Percentiles rank a stretch among this genome's conserved stretches.
These are phyloP conservation scores for Xylaria sp. DNA, from an alignment of 2,329 filamentous ascomycete genomes.

Conservation along the genomic window DNA sequence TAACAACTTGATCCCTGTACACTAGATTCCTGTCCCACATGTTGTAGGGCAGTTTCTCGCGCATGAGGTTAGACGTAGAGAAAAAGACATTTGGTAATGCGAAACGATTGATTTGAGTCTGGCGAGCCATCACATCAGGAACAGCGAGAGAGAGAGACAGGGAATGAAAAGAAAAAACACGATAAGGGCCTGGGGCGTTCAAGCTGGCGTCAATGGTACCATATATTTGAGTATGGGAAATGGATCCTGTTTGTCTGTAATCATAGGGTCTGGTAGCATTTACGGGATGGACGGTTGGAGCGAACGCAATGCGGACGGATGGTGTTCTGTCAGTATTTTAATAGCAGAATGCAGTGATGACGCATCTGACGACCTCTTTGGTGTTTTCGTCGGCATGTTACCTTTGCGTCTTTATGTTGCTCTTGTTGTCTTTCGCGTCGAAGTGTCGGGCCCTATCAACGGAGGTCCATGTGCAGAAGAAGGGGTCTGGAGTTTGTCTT, in stretches of 20 bases:
- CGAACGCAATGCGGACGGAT: not conserved
- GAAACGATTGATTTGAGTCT: slow-evolving; percentile 18
- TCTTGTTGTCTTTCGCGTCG: not conserved
- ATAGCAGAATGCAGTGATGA: not conserved
- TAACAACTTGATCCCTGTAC: slow-evolving; percentile 16
- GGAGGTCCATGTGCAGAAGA: too few species aligned
- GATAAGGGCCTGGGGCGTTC: slow-evolving; percentile 13
- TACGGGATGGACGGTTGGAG: slow-evolving; percentile 13
- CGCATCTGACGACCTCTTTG: not conserved
- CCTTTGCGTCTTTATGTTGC: not conserved
- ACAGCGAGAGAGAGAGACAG: slow-evolving; percentile 2
- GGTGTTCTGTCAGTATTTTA: not conserved
- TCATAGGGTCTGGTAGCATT: slow-evolving; percentile 24
- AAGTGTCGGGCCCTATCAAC: too few species aligned
- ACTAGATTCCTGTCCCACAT: slow-evolving; percentile 17
- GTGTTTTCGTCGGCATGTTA: not conserved
- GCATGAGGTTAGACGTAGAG: slow-evolving; percentile 13
- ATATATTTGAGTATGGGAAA: slow-evolving; percentile 16
- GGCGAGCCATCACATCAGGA: slow-evolving; percentile 23
- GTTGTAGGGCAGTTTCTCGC: slow-evolving; percentile 7
- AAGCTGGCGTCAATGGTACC: slow-evolving; percentile 25
- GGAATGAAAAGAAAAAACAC: not conserved
- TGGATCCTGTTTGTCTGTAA: slow-evolving; percentile 24
- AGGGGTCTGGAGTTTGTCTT: not conserved
- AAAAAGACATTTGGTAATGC: slow-evolving; percentile 16